phyloP scores from a whole-genome alignment of 1,139 yeast genomes.

The Suhomyces wounanorum region DNA sequence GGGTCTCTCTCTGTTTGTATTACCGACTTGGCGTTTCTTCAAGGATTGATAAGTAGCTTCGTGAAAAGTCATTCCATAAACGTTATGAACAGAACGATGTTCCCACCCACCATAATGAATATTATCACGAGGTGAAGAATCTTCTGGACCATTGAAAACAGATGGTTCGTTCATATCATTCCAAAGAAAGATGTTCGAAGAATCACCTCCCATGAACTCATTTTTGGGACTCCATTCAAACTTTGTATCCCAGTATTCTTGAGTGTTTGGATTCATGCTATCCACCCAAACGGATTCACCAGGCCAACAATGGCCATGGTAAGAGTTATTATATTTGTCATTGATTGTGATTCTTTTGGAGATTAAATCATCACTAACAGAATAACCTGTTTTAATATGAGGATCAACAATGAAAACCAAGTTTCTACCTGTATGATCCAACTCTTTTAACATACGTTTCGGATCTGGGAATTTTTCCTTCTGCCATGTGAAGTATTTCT shows the following conservation, averaged over 20 bases:
- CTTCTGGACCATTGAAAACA: slow-evolving; percentile 92
- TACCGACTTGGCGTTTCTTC: slow-evolving; percentile 43
- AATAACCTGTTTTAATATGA: slow-evolving; percentile 74
- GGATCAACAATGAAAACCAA: slow-evolving; percentile 90
- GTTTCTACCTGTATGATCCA: slow-evolving; percentile 76
- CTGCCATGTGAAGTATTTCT: slow-evolving; percentile 93
- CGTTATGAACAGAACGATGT: slow-evolving; percentile 86
- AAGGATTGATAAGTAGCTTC: slow-evolving; percentile 76
- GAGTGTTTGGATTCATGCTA: slow-evolving; percentile 66
- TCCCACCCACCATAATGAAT: slow-evolving; percentile 82
- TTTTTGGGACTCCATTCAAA: slow-evolving; percentile 26
- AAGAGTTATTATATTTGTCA: slow-evolving; percentile 46
- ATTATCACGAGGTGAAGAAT: slow-evolving; percentile 79
- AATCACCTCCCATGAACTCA: slow-evolving; percentile 47
- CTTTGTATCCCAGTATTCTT: slow-evolving; percentile 56
- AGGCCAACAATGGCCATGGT: slow-evolving; percentile 96
- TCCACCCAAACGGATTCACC: slow-evolving; percentile 96
- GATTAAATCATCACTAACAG: slow-evolving; percentile 56
- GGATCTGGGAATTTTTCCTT: slow-evolving; percentile 74
- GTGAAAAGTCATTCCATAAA: slow-evolving; percentile 78
- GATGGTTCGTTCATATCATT: slow-evolving; percentile 99
- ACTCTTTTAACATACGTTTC: slow-evolving; percentile 57
- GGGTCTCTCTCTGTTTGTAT: slow-evolving; percentile 63
- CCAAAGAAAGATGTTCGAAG: slow-evolving; percentile 79
- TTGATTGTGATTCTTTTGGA: slow-evolving; percentile 40